Evolutionary conservation across 495 filamentous ascomycete genomes (phyloP).

Genomic region (Xylaria flabelliformis): DNA sequence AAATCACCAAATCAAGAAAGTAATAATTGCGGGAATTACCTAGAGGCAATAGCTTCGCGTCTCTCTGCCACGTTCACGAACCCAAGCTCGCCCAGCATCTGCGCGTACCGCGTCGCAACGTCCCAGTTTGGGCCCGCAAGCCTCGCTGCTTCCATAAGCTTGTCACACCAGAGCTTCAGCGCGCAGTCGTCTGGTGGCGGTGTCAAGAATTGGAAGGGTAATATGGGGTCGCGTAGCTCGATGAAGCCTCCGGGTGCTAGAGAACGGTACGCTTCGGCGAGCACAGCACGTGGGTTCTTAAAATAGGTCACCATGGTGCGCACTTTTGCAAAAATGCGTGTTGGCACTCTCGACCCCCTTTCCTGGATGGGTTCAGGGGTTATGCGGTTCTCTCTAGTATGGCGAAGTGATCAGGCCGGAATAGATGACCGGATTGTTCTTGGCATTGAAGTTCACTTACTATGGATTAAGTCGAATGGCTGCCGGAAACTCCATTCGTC

Average conservation of each 20-base stretch:
- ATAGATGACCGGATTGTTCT: not conserved
- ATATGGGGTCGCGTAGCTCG: slow-evolving; percentile 42
- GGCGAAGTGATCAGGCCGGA: not conserved
- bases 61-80: slow-evolving; percentile 32
- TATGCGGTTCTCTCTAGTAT: not conserved
- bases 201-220: slow-evolving; percentile 30
- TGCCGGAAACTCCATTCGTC: slow-evolving; percentile 60
- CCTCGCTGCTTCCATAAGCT: slow-evolving; percentile 30
- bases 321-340: slow-evolving; percentile 25
- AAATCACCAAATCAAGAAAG: not conserved
- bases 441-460: not conserved
- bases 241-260: slow-evolving; percentile 57
- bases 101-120: slow-evolving; percentile 27
- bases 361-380: not conserved
- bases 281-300: slow-evolving; percentile 48
- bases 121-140: slow-evolving; percentile 29
- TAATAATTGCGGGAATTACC: not conserved
- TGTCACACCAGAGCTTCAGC: slow-evolving; percentile 28
- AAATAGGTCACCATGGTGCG: slow-evolving; percentile 57
- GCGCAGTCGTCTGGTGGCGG: slow-evolving; percentile 29
- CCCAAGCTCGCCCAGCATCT: slow-evolving; percentile 31
- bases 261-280: slow-evolving; percentile 52
- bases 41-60: slow-evolving; percentile 26
- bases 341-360: not conserved
- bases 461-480: slow-evolving; percentile 59